Evolutionary conservation across 2,329 filamentous ascomycete genomes (phyloP).

Genomic region (Aspergillus fijiensis): DNA sequence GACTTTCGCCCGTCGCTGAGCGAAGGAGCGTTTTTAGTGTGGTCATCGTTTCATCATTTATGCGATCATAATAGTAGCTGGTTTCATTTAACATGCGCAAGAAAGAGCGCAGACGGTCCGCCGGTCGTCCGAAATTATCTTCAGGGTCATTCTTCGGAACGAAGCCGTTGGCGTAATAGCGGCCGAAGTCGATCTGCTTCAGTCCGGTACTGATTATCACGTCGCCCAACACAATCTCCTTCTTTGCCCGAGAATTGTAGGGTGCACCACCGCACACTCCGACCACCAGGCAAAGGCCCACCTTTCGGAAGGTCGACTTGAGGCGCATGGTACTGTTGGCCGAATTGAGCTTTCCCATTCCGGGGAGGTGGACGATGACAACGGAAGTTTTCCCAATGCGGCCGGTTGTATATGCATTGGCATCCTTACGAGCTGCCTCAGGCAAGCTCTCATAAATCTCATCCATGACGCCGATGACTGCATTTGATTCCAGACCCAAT

Average conservation of each 20-base stretch:
- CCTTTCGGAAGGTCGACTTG: slow-evolving; percentile 32
- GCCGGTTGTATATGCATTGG: slow-evolving; percentile 20
- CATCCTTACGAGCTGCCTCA: slow-evolving; percentile 19
- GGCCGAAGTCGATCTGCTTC: neutral
- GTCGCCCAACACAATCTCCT: slow-evolving; percentile 32
- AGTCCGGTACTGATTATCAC: slow-evolving; percentile 14
- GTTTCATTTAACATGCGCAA: neutral
- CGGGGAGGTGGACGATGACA: slow-evolving; percentile 19
- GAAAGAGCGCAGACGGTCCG: too few species aligned
- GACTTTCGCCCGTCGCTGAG: neutral
- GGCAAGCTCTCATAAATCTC: slow-evolving; percentile 22
- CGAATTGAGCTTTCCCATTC: slow-evolving; percentile 19
- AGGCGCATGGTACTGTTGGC: slow-evolving; percentile 29
- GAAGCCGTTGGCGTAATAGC: neutral
- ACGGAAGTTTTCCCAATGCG: slow-evolving; percentile 17
- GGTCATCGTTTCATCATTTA: neutral
- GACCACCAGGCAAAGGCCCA: slow-evolving; percentile 40
- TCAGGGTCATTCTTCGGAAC: neutral
- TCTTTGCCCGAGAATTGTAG: neutral
- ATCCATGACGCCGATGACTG: slow-evolving; percentile 25
- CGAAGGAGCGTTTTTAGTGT: neutral
- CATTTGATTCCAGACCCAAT: slow-evolving; percentile 27
- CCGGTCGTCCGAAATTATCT: neutral
- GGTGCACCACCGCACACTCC: slow-evolving; percentile 47
- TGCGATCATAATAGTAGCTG: neutral